phyloP scores from a whole-genome alignment of 441 rosid species.

The Bruguiera hainesii region DNA sequence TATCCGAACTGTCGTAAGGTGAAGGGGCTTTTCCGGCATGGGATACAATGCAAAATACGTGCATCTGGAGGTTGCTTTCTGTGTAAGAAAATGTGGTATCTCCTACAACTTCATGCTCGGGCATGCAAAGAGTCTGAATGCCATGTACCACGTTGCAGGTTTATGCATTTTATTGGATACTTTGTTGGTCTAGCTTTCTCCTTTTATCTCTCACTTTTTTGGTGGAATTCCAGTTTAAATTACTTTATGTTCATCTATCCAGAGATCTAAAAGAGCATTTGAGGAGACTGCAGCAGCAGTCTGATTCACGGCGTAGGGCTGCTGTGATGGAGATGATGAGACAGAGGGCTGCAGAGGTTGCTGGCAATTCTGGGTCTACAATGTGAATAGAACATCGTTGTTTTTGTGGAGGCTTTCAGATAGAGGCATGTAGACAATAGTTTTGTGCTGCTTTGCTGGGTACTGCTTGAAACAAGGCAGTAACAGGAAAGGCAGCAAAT shows the following conservation, averaged over 20 bases:
- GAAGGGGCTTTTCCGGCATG: conserved; percentile 96
- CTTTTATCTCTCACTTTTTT: background rate
- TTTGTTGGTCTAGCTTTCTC: background rate
- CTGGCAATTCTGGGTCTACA: conserved; percentile 50
- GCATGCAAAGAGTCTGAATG: conserved; percentile 98
- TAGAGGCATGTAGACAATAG: conserved; percentile 29
- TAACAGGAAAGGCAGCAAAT: conserved; percentile 21
- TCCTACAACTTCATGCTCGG: conserved; percentile 96
- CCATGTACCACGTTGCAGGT: conserved; percentile 99
- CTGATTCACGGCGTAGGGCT: conserved; percentile 97
- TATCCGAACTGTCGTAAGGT: conserved; percentile 99
- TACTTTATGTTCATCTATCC: conserved; percentile 18
- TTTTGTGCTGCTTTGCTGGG: conserved; percentile 26
- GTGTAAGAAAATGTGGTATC: conserved; percentile 99
- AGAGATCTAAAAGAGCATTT: conserved; percentile 96
- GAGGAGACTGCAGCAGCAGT: conserved; percentile 96
- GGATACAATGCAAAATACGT: conserved; percentile 87
- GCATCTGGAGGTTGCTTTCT: conserved; percentile 96
- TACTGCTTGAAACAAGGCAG: conserved; percentile 29
- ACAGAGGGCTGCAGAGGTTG: conserved; percentile 98
- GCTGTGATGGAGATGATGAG: conserved; percentile 99
- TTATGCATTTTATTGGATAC: conserved; percentile 17
- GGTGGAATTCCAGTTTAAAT: background rate
- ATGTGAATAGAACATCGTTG: conserved; percentile 44
- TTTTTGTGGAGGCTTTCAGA: conserved; percentile 26